Base-by-base conservation (phyloP, 257 asterid species). In the Primulina eburnea region DNA sequence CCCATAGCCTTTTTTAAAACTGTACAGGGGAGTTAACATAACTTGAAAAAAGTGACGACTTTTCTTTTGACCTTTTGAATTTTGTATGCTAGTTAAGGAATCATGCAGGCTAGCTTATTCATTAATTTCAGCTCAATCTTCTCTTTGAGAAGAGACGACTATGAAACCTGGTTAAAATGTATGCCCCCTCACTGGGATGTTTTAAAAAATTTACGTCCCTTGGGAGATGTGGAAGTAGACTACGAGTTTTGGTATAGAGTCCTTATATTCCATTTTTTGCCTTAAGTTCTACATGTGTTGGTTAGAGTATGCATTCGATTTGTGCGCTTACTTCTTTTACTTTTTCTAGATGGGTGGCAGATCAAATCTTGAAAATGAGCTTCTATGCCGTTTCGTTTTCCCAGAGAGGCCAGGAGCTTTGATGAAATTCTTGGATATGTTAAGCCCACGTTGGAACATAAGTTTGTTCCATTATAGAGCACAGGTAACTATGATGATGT, bases 361-460 rank as follows among this genome's bases (percentile, higher is more conserved):
- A 81, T 86, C 99, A 65, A 65, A 81, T 37, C 90, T 90, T 70
- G 82, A 80, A 65, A 79, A 90, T 28, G 99, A 93, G 81, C 80
- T 90, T 72, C 88, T 90, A 59, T 93, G 99, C 77, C 95, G 97
- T 16, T 93, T 93, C 72, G 65, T 79, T 50, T 93, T 93, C 75
- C 99, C 99, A 0, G 99, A 93, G 76, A 91, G 88, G 70, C 97
- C 97, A 0, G 99, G 97, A 58, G 90, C 97, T 47, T 76, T 93
- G 83, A 78, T 85, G 92, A 84, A 89, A 73, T 93, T 93, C 64
- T 85, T 93, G 92, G 96, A 86, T 72, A 84, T 83, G 65, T 79
- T 93, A 79, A 90, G 97, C 77, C 97, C 96, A 18, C 91, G 92
- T 17, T 93, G 99, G 99, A 93, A 93, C 70, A 93, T 93, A 72